A percentile compares a stretch with the other conserved stretches of the same genome.
Evolutionary conservation across 257 asterid species (phyloP).

Genomic region (Oldenlandia corymbosa): DNA sequence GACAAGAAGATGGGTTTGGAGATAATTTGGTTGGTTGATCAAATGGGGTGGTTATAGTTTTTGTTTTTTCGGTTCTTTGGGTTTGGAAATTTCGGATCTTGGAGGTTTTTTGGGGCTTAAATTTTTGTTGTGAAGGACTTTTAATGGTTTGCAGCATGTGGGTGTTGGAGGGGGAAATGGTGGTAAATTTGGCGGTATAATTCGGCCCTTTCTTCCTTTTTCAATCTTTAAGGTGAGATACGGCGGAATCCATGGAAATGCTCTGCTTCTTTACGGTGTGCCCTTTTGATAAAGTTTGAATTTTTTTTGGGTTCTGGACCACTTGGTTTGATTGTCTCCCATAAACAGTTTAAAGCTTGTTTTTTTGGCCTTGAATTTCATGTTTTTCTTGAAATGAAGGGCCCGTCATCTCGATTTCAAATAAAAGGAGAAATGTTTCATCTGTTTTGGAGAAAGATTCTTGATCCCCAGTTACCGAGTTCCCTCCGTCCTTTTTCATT

Average conservation of each 20-base stretch:
- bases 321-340: background rate
- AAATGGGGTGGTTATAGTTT: background rate
- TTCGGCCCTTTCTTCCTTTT: no score
- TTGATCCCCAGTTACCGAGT: background rate
- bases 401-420: background rate
- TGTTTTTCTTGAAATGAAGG: background rate
- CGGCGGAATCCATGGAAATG: slow-evolving; percentile 14
- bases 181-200: background rate
- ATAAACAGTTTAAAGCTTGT: slow-evolving; percentile 11
- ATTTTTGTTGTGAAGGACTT: slow-evolving; percentile 1
- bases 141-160: no score
- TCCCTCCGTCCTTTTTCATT: background rate
- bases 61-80: background rate
- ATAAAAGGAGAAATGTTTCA: background rate
- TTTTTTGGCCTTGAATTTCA: slow-evolving; percentile 14
- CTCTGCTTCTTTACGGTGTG: background rate
- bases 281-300: slow-evolving; percentile 11
- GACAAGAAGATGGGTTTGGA: slow-evolving; percentile 16
- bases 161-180: background rate
- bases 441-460: background rate
- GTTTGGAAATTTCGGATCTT: slow-evolving; percentile 19
- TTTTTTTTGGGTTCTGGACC: slow-evolving; percentile 10
- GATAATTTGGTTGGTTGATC: slow-evolving; percentile 6
- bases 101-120: slow-evolving; percentile 3
- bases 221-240: slow-evolving; percentile 27